These are phyloP conservation scores for Erigeron canadensis DNA, from an alignment of 129 eudicot species.

Conservation along the genomic window DNA sequence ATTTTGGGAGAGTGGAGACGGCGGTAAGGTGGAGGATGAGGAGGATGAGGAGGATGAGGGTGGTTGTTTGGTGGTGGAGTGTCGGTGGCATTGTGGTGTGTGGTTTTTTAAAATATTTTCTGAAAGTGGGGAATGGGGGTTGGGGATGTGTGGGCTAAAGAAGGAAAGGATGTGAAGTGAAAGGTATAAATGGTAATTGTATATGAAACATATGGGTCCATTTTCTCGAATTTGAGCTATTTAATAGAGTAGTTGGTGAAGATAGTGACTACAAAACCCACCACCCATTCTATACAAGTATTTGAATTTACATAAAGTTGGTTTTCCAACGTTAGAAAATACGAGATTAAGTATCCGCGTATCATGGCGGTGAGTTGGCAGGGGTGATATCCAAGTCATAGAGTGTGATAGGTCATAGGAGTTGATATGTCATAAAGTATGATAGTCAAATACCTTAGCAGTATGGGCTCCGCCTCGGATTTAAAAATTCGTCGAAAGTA, in stretches of 20 bases:
- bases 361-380: too few species aligned
- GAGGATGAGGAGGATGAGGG: constrained; percentile 25
- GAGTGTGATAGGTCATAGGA: too few species aligned
- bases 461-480: too few species aligned
- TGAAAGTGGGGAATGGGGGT: background rate
- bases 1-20: constrained; percentile 36
- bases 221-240: background rate
- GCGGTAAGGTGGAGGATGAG: constrained; percentile 33
- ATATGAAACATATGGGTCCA: constrained; percentile 26
- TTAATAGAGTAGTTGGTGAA: constrained; percentile 5
- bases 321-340: too few species aligned
- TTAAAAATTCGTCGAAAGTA: too few species aligned
- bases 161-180: constrained; percentile 5
- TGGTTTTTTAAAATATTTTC: background rate
- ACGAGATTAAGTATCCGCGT: too few species aligned
- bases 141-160: constrained; percentile 1
- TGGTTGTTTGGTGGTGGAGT: constrained; percentile 33
- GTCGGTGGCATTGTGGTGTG: constrained; percentile 33
- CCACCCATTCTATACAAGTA: background rate
- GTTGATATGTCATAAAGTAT: too few species aligned
- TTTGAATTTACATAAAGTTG: too few species aligned
- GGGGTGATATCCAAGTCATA: too few species aligned
- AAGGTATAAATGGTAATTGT: constrained; percentile 22
- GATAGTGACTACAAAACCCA: background rate
- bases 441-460: too few species aligned